Conservation (phyloP, 257 asterid species). For the Verbascum thapsus region DNA sequence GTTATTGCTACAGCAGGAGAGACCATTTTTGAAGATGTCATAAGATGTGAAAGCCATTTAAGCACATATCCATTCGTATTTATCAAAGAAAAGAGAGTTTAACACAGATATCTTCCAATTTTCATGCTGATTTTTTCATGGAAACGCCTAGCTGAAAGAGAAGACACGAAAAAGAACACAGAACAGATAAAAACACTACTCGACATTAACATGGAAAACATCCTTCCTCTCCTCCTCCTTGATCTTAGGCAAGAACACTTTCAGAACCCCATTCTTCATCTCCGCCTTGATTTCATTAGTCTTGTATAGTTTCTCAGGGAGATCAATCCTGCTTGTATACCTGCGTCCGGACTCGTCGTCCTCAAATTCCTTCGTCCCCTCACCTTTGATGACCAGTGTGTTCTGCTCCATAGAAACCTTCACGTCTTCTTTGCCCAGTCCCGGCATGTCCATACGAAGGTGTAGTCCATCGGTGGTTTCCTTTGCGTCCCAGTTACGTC, state of each 20-base stretch:
- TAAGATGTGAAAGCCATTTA: too few species aligned
- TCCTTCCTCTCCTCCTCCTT: conserved; percentile 40
- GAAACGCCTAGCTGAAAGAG: too few species aligned
- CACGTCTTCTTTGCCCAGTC: conserved; percentile 38
- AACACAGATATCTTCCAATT: too few species aligned
- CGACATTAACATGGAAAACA: conserved; percentile 2
- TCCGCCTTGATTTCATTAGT: conserved; percentile 39
- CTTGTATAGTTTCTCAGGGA: conserved; percentile 39
- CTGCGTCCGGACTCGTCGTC: conserved; percentile 33
- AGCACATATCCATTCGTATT: too few species aligned
- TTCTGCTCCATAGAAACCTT: conserved; percentile 38
- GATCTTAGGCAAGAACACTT: conserved; percentile 34
- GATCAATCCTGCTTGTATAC: conserved; percentile 35
- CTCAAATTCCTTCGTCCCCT: conserved; percentile 34
- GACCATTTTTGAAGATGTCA: too few species aligned
- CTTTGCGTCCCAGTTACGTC: conserved; percentile 33
- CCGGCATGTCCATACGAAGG: conserved; percentile 40
- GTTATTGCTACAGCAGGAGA: too few species aligned
- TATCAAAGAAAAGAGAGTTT: too few species aligned
- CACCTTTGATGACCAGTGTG: conserved; percentile 40
- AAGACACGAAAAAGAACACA: too few species aligned
- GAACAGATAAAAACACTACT: neutral
- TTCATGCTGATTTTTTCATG: too few species aligned
- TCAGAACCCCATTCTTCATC: conserved; percentile 48
- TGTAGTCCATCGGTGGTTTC: conserved; percentile 32